Evolutionary conservation across 257 asterid species (phyloP).

Genomic region (Ehretia macrophylla): DNA sequence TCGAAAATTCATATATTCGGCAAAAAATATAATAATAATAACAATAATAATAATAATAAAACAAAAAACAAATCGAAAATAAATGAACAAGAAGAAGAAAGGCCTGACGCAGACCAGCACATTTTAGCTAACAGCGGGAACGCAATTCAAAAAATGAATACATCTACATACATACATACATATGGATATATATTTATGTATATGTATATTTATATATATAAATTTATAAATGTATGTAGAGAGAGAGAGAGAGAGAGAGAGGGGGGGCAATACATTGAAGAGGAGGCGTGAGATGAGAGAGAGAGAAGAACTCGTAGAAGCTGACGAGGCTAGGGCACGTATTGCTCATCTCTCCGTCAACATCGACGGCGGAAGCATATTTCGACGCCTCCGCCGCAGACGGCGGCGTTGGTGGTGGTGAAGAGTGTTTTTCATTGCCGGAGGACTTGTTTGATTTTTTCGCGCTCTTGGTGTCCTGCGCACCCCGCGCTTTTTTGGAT

Average conservation of each 20-base stretch:
- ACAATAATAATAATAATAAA: background rate
- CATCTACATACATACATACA: no score
- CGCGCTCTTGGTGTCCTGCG: conserved; percentile 43
- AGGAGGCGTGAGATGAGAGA: conserved; percentile 94
- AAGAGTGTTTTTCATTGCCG: conserved; percentile 32
- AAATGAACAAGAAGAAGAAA: conserved; percentile 3
- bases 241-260: background rate
- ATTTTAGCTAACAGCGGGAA: background rate
- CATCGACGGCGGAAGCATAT: conserved; percentile 41
- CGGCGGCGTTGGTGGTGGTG: conserved; percentile 48
- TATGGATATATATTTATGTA: no score
- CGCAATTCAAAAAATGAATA: no score
- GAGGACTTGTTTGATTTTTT: conserved; percentile 61
- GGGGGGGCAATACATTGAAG: conserved; percentile 58
- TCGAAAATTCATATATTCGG: background rate
- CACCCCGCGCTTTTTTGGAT: conserved; percentile 39
- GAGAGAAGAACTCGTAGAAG: conserved; percentile 96
- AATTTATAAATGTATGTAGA: no score
- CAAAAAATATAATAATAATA: no score
- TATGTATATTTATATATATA: no score
- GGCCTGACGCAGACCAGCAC: background rate
- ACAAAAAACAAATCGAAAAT: background rate
- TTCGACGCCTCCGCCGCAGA: conserved; percentile 17
- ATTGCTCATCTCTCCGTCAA: conserved; percentile 82
- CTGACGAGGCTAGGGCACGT: conserved; percentile 78